Conservation (phyloP, 2,329 filamentous ascomycete species). For the Colletotrichum shisoi region DNA sequence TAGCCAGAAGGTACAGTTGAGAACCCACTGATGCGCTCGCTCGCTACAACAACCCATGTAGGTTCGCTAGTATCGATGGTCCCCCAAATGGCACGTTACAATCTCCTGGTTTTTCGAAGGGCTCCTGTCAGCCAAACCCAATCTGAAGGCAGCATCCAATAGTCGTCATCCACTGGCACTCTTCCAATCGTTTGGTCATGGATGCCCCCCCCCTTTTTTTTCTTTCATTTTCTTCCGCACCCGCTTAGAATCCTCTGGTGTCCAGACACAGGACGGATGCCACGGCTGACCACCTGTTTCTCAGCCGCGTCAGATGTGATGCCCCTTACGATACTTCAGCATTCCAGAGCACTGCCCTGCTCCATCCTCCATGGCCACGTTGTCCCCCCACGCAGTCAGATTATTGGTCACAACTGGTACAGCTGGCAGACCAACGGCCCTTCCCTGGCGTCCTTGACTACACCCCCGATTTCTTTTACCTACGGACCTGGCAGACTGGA, state of each 20-base stretch:
- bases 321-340: conserved; percentile 4
- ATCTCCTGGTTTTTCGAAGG: conserved; percentile 12
- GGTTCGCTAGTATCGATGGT: neutral
- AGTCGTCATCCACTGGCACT: neutral
- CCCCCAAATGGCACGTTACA: conserved; percentile 16
- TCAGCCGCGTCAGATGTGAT: neutral
- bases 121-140: neutral
- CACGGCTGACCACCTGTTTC: conserved; percentile 22
- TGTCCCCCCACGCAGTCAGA: neutral
- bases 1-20: neutral
- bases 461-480: neutral
- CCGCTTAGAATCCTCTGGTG: too few relatives aligned
- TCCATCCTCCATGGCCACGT: conserved; percentile 1
- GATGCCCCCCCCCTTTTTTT: conserved; percentile 2
- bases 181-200: conserved; percentile 14
- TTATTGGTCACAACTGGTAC: conserved; percentile 13
- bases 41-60: conserved; percentile 10
- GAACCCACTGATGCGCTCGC: conserved; percentile 34
- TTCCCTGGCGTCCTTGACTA: neutral
- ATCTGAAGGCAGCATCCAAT: conserved; percentile 2
- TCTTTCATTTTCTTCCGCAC: too few relatives aligned
- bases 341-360: conserved; percentile 4
- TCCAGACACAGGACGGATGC: neutral
- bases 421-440: neutral
- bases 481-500: conserved; percentile 8